Evolutionary conservation across 1,284 basidiomycete genomes (phyloP).

Genomic region (Microbotryum silenes-acaulis): DNA sequence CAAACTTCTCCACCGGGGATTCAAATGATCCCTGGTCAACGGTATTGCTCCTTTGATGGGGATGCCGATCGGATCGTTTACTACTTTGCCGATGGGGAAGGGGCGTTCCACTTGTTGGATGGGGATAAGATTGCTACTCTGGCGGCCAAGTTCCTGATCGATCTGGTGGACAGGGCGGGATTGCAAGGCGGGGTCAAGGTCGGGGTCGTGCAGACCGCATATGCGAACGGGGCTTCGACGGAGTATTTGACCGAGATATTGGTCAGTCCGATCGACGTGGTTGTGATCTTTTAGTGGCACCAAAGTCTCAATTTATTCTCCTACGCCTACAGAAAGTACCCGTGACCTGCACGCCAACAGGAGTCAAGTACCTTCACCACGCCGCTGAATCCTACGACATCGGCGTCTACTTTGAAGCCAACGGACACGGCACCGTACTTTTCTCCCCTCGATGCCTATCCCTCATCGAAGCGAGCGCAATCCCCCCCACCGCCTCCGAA

Average conservation of each 20-base stretch:
- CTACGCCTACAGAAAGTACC: slow-evolving; percentile 61
- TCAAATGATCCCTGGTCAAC: slow-evolving; percentile 54
- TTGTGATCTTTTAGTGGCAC: neutral
- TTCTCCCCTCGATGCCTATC: slow-evolving; percentile 68
- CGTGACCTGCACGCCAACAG: slow-evolving; percentile 90
- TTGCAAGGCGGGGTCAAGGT: slow-evolving; percentile 61
- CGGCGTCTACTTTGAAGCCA: slow-evolving; percentile 98
- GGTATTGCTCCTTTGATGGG: slow-evolving; percentile 89
- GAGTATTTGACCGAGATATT: slow-evolving; percentile 64
- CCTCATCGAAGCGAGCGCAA: slow-evolving; percentile 19
- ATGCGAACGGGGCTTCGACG: slow-evolving; percentile 96
- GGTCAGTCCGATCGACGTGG: slow-evolving; percentile 46
- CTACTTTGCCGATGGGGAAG: slow-evolving; percentile 66
- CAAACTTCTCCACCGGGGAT: slow-evolving; percentile 75
- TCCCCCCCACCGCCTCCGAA: slow-evolving; percentile 52
- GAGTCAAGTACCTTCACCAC: slow-evolving; percentile 97
- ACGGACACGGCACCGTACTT: slow-evolving; percentile 95
- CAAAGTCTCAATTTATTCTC: neutral
- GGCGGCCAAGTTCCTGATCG: slow-evolving; percentile 85
- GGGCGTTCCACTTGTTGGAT: slow-evolving; percentile 81
- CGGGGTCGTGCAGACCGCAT: slow-evolving; percentile 96
- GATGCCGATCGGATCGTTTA: slow-evolving; percentile 97
- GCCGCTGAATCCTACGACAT: slow-evolving; percentile 89
- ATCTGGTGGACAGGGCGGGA: slow-evolving; percentile 75
- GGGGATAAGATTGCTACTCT: slow-evolving; percentile 97